phyloP scores from a whole-genome alignment of 202 grass and related monocot species.

The Panicum virgatum region DNA sequence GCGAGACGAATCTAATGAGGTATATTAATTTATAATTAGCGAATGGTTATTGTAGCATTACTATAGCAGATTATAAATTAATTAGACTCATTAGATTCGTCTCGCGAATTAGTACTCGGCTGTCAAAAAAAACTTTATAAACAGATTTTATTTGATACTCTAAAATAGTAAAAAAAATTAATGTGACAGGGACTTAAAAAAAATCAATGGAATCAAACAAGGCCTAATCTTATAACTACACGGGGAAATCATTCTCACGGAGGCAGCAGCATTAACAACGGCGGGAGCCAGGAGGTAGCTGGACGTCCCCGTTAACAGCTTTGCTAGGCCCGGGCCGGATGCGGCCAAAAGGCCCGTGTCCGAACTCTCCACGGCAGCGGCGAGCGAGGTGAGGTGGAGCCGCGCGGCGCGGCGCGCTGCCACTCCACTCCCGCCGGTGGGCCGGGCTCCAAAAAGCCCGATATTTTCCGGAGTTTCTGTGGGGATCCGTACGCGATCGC shows the following conservation, averaged over 20 bases:
- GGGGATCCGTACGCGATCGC: neutral
- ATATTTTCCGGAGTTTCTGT: neutral
- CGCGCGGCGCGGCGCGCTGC: neutral
- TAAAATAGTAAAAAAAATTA: too few relatives aligned
- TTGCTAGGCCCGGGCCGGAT: neutral
- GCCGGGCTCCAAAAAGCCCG: neutral
- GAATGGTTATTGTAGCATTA: too few relatives aligned
- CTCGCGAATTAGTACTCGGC: too few relatives aligned
- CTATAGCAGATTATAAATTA: too few relatives aligned
- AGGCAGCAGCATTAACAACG: neutral
- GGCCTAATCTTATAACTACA: neutral
- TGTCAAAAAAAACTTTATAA: too few relatives aligned
- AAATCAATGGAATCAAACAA: neutral
- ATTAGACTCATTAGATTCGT: too few relatives aligned
- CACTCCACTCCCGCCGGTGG: neutral
- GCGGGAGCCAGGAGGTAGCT: slow-evolving; percentile 9
- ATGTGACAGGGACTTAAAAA: neutral
- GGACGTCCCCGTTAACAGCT: neutral
- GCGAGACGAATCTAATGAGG: too few relatives aligned
- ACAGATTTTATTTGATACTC: too few relatives aligned
- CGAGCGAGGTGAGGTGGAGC: neutral
- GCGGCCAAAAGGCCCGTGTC: neutral
- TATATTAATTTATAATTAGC: too few relatives aligned
- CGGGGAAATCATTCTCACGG: neutral
- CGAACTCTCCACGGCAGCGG: slow-evolving; percentile 18